Evolutionary conservation across 306 rosid species (phyloP).

Genomic region (Medicago arabica): DNA sequence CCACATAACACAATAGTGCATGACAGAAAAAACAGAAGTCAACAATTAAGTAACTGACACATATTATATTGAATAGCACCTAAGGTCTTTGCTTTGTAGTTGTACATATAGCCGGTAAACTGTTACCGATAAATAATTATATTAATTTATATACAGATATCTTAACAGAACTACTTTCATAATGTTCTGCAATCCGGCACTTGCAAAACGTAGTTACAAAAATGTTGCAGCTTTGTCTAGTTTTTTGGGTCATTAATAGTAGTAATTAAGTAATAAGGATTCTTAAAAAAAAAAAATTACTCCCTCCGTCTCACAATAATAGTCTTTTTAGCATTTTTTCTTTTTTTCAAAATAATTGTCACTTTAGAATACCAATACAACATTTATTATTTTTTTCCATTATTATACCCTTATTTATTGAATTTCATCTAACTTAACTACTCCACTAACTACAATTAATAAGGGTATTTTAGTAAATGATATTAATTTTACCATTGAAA

Average conservation of each 20-base stretch:
- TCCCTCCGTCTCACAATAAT: no score
- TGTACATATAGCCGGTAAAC: slow-evolving; percentile 24
- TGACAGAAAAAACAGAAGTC: slow-evolving; percentile 30
- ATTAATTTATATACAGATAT: slow-evolving; percentile 15
- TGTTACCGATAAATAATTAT: slow-evolving; percentile 24
- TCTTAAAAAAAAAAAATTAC: no score
- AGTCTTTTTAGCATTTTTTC: no score
- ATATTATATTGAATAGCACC: neutral
- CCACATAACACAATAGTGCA: slow-evolving; percentile 29
- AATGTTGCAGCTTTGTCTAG: slow-evolving; percentile 33
- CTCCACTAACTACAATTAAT: no score
- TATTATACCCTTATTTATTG: no score
- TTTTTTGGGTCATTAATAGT: slow-evolving; percentile 11
- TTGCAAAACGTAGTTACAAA: slow-evolving; percentile 19
- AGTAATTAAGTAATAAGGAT: no score
- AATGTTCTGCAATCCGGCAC: slow-evolving; percentile 27
- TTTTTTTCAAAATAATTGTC: no score
- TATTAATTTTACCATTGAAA: no score
- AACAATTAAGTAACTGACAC: slow-evolving; percentile 27
- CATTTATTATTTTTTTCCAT: no score
- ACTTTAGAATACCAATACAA: no score
- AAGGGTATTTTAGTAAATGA: no score
- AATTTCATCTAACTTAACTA: no score
- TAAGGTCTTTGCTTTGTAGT: slow-evolving; percentile 10
- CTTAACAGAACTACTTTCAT: slow-evolving; percentile 19